Evolutionary conservation across 345 rosid genomes (phyloP), one percentile per base, ranked within the genome.

Genomic region (Syzygium aqueum): DNA sequence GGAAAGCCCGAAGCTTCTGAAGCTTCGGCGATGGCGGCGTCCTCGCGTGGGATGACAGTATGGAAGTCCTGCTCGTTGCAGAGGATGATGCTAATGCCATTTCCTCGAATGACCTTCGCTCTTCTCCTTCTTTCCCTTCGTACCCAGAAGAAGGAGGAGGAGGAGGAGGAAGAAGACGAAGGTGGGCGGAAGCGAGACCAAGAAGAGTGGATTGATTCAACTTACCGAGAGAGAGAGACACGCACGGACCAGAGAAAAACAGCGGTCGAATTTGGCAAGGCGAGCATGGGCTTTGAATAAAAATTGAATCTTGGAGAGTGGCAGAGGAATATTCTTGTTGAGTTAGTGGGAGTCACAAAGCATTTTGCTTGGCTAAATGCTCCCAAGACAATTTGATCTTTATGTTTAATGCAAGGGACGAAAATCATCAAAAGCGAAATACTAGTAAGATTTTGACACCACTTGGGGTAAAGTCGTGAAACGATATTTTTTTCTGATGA

Each of bases 51-150:
- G 90, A 56, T 51, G 89, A 86, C 54, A 77, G 6, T 84, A 63
- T 33, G 78, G 82, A 23, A 86, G 63, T 82, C 53, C 89, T 22
- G 88, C 59, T 49, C 59, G 86, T 84, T 87, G 89, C 90, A 57
- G 91, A 88, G 73, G 93, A 85, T 28, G 90, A 80, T 8, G 92
- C 93, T 89, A 93, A 88, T 59, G 87, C 86, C 86, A 80, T 53
- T 53, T 46, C 12, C 56, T 63, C 51, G 10, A 7, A 73, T 5
- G 49, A 2, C 37, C 80, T 73, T 73, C 2, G 49, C 80, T 19
- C 51, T 33, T 12, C 15, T 28, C 7, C 77, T 59, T 53, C 86
- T 43, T 43, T 63, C 86, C 19, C 86, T 63, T 86, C 40, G 40
- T n/a, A 19, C 19, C 25, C 49, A 28, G 50, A 16, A 0, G 46